Evolutionary conservation across 805 yeast genomes (phyloP), one percentile per base, ranked within the genome.

Genomic region (Starmera caribaea): DNA sequence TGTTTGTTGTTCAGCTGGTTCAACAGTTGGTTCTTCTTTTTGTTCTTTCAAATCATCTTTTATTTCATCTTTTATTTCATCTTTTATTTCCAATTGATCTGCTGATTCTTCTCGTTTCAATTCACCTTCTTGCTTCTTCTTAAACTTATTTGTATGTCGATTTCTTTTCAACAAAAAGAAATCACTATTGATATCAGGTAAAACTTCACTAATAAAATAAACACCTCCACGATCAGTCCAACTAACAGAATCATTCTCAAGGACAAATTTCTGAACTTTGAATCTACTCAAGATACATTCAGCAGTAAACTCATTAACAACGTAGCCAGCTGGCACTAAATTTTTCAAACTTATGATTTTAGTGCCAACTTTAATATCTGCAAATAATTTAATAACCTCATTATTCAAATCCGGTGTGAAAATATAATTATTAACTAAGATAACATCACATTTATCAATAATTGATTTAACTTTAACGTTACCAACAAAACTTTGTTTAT

Each of bases 141-240:
- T 24, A 2, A 27, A 15, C 14, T 21, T 4, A 14, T n/a, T 21
- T 21, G 26, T 21, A 21, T 21, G 26, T 21, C 26, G 6, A 21
- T 21, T 21, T 29, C 31, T 29, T 29, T 29, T 29, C 8, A 29
- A 29, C 12, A 21, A 21, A 10, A 32, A 32, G 12, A 31, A 26
- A 8, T 57, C 44, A 28, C 56, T 62, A 38, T 59, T 63, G 4
- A 72, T 58, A 5, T 53, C 51, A 3, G 60, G 61, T 26, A 69
- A 65, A 5, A 85, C 84, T 9, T 87, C 79, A 13, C 92, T 75
- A 8, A 89, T 74, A 57, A 74, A 89, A 58, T 84, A 88, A 9
- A 75, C 77, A 40, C 87, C 87, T 36, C 83, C 86, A 6, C 80
- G 78, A 44, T 65, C 68, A 0, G 96, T 87, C 97, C 97, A 88